Conservation (phyloP, 192 early-diverging fungal genomes). For the Umbelopsis sp. region DNA sequence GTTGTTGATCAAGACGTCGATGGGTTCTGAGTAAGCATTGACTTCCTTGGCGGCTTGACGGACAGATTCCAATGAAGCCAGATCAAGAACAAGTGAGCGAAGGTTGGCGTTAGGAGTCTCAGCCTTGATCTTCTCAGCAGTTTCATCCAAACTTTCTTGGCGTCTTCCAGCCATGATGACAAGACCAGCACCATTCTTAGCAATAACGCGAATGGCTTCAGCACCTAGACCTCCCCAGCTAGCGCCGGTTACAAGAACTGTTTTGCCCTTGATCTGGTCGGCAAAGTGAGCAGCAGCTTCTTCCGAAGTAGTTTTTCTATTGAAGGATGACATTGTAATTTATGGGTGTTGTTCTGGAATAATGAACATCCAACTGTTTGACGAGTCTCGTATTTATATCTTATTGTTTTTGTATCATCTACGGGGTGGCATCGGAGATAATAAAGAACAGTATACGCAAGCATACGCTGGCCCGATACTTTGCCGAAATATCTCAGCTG, state of each 20-base stretch:
- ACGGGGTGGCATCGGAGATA: no score
- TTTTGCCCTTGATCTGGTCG: not conserved
- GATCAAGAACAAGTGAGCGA: not conserved
- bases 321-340: no score
- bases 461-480: no score
- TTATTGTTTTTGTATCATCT: no score
- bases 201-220: not conserved
- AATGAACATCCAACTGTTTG: constrained; percentile 4
- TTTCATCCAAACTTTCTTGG: not conserved
- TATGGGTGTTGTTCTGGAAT: no score
- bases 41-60: not conserved
- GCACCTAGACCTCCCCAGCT: constrained; percentile 8
- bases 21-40: not conserved
- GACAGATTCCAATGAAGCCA: constrained; percentile 1
- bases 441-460: no score
- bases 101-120: not conserved
- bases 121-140: not conserved
- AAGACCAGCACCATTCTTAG: constrained; percentile 8
- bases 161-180: constrained; percentile 2
- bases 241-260: not conserved
- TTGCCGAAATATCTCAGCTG: no score
- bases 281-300: no score
- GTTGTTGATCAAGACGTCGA: constrained; percentile 54
- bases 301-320: no score
- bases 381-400: no score